Evolutionary conservation across 768 basidiomycete genomes (phyloP).

Genomic region (Amanita exitialis): DNA sequence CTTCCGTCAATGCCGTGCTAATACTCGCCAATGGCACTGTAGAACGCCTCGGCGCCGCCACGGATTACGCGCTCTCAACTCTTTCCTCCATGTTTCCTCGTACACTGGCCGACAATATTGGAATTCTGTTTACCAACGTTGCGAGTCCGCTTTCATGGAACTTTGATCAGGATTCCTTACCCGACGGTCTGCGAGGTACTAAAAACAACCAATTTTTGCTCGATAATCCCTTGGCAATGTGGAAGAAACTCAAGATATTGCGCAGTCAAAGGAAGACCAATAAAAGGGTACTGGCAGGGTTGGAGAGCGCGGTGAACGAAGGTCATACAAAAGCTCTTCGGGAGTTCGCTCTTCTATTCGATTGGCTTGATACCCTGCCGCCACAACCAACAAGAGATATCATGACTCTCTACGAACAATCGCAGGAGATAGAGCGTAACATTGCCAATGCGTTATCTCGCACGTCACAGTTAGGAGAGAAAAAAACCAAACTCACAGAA

Average conservation of each 20-base stretch:
- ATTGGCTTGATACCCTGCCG: conserved; percentile 9
- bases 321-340: conserved; percentile 9
- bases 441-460: conserved; percentile 7
- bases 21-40: conserved; percentile 18
- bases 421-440: conserved; percentile 7
- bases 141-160: conserved; percentile 13
- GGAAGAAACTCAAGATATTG: conserved; percentile 6
- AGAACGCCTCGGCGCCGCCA: conserved; percentile 13
- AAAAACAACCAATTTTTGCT: conserved; percentile 3
- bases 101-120: conserved; percentile 16
- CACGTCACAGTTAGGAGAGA: conserved; percentile 5
- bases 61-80: conserved; percentile 16
- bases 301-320: not conserved
- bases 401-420: conserved; percentile 6
- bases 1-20: conserved; percentile 16
- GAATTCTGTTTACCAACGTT: conserved; percentile 17
- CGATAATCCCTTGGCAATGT: conserved; percentile 9
- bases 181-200: conserved; percentile 1
- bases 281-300: not conserved
- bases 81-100: conserved; percentile 16
- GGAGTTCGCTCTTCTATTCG: conserved; percentile 8
- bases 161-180: conserved; percentile 12
- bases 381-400: conserved; percentile 11
- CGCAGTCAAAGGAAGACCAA: not conserved
- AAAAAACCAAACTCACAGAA: not conserved